A percentile compares a stretch with the other conserved stretches of the same genome.
These are phyloP conservation scores for Colletotrichum sp. DNA, from an alignment of 2,329 filamentous ascomycete genomes.

Conservation along the genomic window DNA sequence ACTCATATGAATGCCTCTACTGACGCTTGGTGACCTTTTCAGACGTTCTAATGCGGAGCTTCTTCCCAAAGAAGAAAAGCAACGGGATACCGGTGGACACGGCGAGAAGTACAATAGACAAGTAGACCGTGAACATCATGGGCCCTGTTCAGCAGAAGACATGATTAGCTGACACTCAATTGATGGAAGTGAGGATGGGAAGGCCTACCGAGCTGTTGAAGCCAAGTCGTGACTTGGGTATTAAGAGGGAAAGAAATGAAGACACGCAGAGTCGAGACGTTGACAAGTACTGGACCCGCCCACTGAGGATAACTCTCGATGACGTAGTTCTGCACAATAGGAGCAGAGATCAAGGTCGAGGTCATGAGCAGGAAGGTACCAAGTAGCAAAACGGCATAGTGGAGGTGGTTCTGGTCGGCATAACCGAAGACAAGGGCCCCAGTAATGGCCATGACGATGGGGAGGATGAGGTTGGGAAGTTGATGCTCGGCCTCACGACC, in stretches of 20 bases:
- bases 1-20: background rate
- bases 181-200: background rate
- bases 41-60: background rate
- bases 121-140: background rate
- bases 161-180: background rate
- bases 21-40: background rate
- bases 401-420: slow-evolving; percentile 26
- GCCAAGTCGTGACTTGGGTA: background rate
- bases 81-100: background rate
- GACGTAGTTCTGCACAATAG: slow-evolving; percentile 32
- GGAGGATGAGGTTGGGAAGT: slow-evolving; percentile 31
- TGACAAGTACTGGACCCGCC: background rate
- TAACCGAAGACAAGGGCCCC: slow-evolving; percentile 35
- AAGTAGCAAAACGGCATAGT: slow-evolving; percentile 29
- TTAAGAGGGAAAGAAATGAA: background rate
- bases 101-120: background rate
- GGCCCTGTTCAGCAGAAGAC: background rate
- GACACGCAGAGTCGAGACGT: background rate
- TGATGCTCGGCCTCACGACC: slow-evolving; percentile 35
- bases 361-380: slow-evolving; percentile 30
- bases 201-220: background rate
- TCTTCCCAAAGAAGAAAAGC: background rate
- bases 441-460: slow-evolving; percentile 28
- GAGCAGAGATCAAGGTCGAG: slow-evolving; percentile 28
- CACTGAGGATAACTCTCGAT: slow-evolving; percentile 34